A percentile compares a stretch with the other conserved stretches of the same genome.
Conservation (phyloP, 805 yeast genomes). For the Tetrapisispora taiwanensis region DNA sequence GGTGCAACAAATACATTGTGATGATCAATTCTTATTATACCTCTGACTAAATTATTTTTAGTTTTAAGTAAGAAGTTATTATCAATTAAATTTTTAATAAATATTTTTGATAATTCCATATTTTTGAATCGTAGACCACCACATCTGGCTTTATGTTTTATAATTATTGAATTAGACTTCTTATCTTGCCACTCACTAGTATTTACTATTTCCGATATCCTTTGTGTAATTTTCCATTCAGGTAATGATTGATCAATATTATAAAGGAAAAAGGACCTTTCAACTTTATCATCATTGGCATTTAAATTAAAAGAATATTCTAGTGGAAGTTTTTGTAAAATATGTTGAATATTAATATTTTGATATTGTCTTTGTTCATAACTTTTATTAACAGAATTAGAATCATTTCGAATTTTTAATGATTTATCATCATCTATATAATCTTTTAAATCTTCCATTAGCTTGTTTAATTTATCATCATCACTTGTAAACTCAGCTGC, state of each 20-base stretch:
- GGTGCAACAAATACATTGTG: conserved; percentile 14
- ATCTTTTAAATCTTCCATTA: conserved; percentile 37
- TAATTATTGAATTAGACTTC: conserved; percentile 11
- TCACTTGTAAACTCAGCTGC: conserved; percentile 30
- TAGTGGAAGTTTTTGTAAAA: conserved; percentile 56
- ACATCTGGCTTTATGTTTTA: conserved; percentile 21
- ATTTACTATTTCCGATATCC: conserved; percentile 32
- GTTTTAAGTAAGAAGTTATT: conserved; percentile 3
- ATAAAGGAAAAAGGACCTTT: conserved; percentile 60
- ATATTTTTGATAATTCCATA: conserved; percentile 8
- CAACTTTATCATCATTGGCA: conserved; percentile 25
- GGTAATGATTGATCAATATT: conserved; percentile 63
- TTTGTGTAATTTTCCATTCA: conserved; percentile 47
- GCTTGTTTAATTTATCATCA: conserved; percentile 36
- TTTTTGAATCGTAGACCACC: conserved; percentile 21
- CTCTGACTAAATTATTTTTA: conserved; percentile 9
- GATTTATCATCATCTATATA: neutral
- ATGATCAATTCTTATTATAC: conserved; percentile 15
- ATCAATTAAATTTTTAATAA: conserved; percentile 5
- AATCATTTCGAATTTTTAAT: neutral
- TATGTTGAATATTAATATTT: conserved; percentile 37
- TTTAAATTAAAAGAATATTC: conserved; percentile 43
- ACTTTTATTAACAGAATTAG: neutral
- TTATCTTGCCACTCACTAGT: conserved; percentile 15
- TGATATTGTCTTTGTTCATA: conserved; percentile 4